phyloP scores from a whole-genome alignment of 352 stramenopile species.

The Phytophthora vignae region DNA sequence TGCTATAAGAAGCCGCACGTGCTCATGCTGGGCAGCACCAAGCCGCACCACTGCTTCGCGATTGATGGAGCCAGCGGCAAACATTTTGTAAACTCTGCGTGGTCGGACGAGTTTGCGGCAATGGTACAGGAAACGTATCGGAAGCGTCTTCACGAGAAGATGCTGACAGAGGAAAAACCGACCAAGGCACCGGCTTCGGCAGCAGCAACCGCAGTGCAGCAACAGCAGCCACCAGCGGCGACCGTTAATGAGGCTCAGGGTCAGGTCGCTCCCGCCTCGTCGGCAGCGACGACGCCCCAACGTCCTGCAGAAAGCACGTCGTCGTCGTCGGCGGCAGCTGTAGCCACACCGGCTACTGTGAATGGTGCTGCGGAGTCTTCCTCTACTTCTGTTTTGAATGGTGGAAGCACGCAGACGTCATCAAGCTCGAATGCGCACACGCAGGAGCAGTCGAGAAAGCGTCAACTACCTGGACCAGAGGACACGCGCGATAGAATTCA shows the following conservation, averaged over 20 bases:
- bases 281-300: not conserved
- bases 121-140: conserved; percentile 43
- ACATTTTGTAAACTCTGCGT: conserved; percentile 48
- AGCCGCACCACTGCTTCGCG: conserved; percentile 59
- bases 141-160: conserved; percentile 41
- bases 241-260: conserved; percentile 7
- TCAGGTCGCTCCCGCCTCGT: not conserved
- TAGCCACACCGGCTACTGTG: not conserved
- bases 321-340: conserved; percentile 1
- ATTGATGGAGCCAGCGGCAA: conserved; percentile 68
- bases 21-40: conserved; percentile 45
- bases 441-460: conserved; percentile 38
- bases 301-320: not conserved
- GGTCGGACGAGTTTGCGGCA: conserved; percentile 45
- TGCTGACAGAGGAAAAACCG: conserved; percentile 11
- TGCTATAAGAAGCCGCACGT: conserved; percentile 69
- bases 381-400: conserved; percentile 2
- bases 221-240: conserved; percentile 8
- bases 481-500: conserved; percentile 15
- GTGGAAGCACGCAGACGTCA: conserved; percentile 1
- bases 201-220: conserved; percentile 9
- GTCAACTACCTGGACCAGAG: conserved; percentile 33
- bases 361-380: conserved; percentile 9
- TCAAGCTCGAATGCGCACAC: conserved; percentile 3
- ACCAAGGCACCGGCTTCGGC: conserved; percentile 14